Base-by-base conservation (phyloP, 208 protist genomes). In the Leishmania guyanensis region DNA sequence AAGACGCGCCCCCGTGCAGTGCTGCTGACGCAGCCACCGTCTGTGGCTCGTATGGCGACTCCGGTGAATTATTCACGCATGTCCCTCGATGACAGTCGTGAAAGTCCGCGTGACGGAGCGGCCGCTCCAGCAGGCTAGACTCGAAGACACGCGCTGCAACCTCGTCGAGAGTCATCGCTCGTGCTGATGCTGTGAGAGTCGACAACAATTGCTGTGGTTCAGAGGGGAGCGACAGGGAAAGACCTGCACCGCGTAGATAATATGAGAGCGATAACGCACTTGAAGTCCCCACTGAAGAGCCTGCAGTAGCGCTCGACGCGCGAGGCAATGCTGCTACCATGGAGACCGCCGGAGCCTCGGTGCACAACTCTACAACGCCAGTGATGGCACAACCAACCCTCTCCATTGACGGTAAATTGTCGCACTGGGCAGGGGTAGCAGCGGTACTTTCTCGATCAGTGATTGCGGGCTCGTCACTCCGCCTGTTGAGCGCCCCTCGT, bases 331-430 rank as follows among this genome's bases (percentile, higher is more conserved):
- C 73, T 26, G 64, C 4, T 1, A 79, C 48, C 29, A 77, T 36
- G 17, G 65, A 70, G 6, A 76, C 69, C 16, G 68, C 43, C 14
- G 76, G n/a, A 6, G 65, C 66, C 75, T 84, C 81, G 14, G 79
- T 78, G 43, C 60, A 50, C 79, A 82, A 14, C 72, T 82, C 79
- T 58, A 77, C 56, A 56, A 82, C 33, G 1, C 10, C 33, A 56
- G 33, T 26, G 20, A 22, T n/a, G 33, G 73, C 71, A 36, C 46
- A n/a, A 33, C 14, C n/a, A 26, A 1, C 20, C 50, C 2, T n/a
- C 71, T 26, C 26, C 50, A 51, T 46, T n/a, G n/a, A 43, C 71
- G 46, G 36, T 46, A 33, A 69, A 10, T 22, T 36, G 46, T 33
- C 9, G 69, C 26, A 2, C 43, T 53, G 69, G 17, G 29, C 73